Evolutionary conservation across 2,329 filamentous ascomycete genomes (phyloP).

Genomic region (Colletotrichum orbiculare): DNA sequence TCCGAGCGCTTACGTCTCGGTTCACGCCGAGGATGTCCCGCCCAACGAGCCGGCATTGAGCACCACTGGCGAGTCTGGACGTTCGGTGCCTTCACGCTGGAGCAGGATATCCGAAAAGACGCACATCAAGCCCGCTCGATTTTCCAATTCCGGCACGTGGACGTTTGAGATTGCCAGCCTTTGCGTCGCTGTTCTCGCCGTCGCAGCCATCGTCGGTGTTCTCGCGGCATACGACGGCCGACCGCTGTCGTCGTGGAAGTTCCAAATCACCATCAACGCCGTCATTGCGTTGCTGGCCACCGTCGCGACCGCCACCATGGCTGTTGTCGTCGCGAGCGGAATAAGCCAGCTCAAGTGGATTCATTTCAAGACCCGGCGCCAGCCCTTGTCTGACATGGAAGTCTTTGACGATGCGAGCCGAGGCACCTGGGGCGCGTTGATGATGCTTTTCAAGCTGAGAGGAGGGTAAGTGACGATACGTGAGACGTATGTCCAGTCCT

Average conservation of each 20-base stretch:
- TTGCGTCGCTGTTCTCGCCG: constrained; percentile 40
- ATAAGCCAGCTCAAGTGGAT: constrained; percentile 49
- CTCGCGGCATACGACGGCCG: constrained; percentile 44
- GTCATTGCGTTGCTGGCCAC: constrained; percentile 46
- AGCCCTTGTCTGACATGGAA: constrained; percentile 47
- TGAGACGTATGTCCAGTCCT: neutral
- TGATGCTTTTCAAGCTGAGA: constrained; percentile 41
- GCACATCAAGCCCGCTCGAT: constrained; percentile 17
- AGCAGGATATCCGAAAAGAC: constrained; percentile 25
- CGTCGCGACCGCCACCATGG: constrained; percentile 44
- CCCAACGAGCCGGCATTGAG: constrained; percentile 26
- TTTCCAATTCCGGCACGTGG: constrained; percentile 42
- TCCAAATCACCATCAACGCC: constrained; percentile 47
- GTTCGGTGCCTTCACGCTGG: constrained; percentile 29
- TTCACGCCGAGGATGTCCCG: constrained; percentile 20
- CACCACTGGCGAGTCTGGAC: constrained; percentile 18
- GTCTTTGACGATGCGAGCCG: constrained; percentile 47
- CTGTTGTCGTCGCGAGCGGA: constrained; percentile 44
- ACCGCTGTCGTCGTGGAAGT: constrained; percentile 45
- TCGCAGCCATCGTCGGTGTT: constrained; percentile 44
- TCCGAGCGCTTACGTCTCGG: constrained; percentile 17
- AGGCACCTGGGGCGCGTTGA: constrained; percentile 44
- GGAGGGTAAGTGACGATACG: constrained; percentile 42
- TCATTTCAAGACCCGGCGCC: constrained; percentile 43
- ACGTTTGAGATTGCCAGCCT: constrained; percentile 43